A percentile compares a stretch with the other conserved stretches of the same genome.
These are phyloP conservation scores for Naegleria lovaniensis DNA, from an alignment of 208 protist genomes.

Conservation along the genomic window DNA sequence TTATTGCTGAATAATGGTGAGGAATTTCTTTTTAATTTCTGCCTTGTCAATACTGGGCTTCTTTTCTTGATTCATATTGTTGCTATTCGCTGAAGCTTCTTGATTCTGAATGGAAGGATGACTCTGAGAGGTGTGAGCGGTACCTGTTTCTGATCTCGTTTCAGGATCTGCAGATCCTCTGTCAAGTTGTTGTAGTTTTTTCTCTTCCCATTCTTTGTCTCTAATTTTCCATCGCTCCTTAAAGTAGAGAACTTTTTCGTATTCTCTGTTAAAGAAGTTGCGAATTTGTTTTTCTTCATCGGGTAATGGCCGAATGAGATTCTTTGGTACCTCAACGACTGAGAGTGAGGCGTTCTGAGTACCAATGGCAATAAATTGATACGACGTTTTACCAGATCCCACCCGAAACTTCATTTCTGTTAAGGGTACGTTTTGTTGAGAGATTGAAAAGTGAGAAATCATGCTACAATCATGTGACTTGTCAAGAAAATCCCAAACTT, in stretches of 20 bases:
- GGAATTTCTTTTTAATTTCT: not conserved
- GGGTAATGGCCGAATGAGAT: conserved; percentile 47
- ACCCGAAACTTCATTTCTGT: conserved; percentile 70
- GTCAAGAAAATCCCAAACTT: conserved; percentile 80
- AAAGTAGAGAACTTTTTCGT: not conserved
- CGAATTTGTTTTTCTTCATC: not conserved
- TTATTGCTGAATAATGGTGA: not conserved
- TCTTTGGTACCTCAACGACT: conserved; percentile 67
- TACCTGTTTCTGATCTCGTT: not conserved
- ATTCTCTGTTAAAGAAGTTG: not conserved
- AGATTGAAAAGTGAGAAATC: conserved; percentile 64
- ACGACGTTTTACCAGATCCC: conserved; percentile 38
- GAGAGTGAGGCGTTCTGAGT: conserved; percentile 73
- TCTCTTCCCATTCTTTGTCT: not conserved
- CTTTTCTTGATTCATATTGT: not conserved
- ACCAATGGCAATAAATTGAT: conserved; percentile 71
- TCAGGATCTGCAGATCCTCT: not conserved
- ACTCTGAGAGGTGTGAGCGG: not conserved
- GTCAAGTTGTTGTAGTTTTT: not conserved
- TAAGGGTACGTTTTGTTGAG: conserved; percentile 67
- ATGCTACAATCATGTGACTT: conserved; percentile 66
- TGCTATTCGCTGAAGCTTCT: not conserved
- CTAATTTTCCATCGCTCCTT: not conserved
- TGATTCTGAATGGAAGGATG: not conserved
- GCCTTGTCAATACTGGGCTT: not conserved